Evolutionary conservation across 129 eudicot genomes (phyloP).

Genomic region (Artemisia argyi): DNA sequence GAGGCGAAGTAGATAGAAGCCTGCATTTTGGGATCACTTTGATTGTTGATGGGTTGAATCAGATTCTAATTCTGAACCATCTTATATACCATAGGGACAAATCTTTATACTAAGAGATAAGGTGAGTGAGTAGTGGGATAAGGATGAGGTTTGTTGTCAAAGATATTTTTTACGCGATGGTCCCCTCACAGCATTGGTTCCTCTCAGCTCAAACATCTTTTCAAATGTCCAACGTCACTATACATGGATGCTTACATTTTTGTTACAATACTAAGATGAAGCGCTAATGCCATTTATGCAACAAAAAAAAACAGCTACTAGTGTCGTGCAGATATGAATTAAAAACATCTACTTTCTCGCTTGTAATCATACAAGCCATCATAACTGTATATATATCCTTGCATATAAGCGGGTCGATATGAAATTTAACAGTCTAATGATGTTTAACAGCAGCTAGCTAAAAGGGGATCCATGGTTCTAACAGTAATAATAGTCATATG

Average conservation of each 20-base stretch:
- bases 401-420: no score
- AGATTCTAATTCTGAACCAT: neutral
- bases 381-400: no score
- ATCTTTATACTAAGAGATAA: slow-evolving; percentile 19
- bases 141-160: slow-evolving; percentile 32
- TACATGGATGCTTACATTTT: no score
- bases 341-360: no score
- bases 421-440: no score
- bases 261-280: neutral
- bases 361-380: no score
- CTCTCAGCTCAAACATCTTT: no score
- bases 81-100: no score
- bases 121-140: slow-evolving; percentile 29
- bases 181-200: slow-evolving; percentile 3
- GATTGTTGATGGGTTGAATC: neutral
- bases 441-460: neutral
- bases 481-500: neutral
- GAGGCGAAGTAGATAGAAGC: slow-evolving; percentile 34
- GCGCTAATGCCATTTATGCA: no score
- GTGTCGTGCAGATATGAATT: no score
- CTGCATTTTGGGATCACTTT: slow-evolving; percentile 42
- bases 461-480: neutral
- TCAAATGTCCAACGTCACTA: no score
- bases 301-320: no score
- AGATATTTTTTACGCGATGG: slow-evolving; percentile 22